These are phyloP conservation scores for Talaromyces funiculosus DNA, from an alignment of 2,329 filamentous ascomycete species.

Conservation along the genomic window DNA sequence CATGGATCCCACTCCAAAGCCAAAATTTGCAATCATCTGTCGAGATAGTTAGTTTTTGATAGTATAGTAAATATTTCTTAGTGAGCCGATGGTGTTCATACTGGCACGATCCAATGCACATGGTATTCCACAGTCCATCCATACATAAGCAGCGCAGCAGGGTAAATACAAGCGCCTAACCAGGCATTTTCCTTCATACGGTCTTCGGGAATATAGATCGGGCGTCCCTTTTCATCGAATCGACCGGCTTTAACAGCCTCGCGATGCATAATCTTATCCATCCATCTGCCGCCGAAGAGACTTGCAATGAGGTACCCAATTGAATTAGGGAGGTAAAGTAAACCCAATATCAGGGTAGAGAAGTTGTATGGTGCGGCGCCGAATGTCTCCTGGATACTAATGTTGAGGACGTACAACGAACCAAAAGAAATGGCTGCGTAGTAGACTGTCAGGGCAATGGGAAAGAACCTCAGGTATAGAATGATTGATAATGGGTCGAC, in stretches of 20 bases:
- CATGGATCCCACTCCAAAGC: constrained; percentile 74
- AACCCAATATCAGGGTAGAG: constrained; percentile 61
- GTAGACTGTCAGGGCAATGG: constrained; percentile 67
- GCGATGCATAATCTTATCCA: constrained; percentile 72
- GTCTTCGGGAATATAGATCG: constrained; percentile 70
- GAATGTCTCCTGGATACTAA: constrained; percentile 68
- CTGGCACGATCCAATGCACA: constrained; percentile 57
- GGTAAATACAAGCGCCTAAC: constrained; percentile 66
- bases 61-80: background rate
- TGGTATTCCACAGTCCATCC: constrained; percentile 66
- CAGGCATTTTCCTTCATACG: constrained; percentile 78
- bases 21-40: constrained; percentile 59
- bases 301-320: constrained; percentile 67
- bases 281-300: constrained; percentile 68
- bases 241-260: constrained; percentile 66
- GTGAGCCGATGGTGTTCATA: constrained; percentile 23
- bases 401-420: constrained; percentile 69
- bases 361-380: constrained; percentile 62
- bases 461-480: constrained; percentile 65
- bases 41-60: constrained; percentile 2
- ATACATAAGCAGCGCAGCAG: constrained; percentile 65
- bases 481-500: constrained; percentile 69
- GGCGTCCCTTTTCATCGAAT: constrained; percentile 60
- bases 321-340: constrained; percentile 71
- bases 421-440: constrained; percentile 71